Conservation (phyloP, 495 filamentous ascomycete genomes). For the Penicillium longicatenatum region DNA sequence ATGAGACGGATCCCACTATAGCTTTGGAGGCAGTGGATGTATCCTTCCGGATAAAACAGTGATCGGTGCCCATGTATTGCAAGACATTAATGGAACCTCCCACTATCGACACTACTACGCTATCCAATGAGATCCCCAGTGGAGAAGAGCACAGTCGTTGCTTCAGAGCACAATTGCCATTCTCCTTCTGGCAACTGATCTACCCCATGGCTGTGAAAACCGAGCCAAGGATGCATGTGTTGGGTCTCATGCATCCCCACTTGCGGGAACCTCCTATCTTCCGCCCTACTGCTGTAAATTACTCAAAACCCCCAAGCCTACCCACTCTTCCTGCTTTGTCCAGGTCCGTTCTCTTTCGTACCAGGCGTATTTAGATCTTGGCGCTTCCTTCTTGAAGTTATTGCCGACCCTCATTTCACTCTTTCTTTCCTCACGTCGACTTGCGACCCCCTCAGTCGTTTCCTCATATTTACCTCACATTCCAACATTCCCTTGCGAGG, state of each 20-base stretch:
- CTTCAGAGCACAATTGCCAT: neutral
- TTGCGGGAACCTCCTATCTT: constrained; percentile 16
- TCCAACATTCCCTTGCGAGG: constrained; percentile 13
- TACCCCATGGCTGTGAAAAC: neutral
- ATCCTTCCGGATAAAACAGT: neutral
- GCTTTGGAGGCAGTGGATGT: neutral
- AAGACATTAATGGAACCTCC: too few species aligned
- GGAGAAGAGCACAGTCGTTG: too few species aligned
- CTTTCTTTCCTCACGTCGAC: constrained; percentile 10
- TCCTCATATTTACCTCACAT: neutral
- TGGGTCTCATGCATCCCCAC: constrained; percentile 7
- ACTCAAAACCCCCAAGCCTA: constrained; percentile 20
- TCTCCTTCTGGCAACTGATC: constrained; percentile 1
- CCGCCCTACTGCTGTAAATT: constrained; percentile 13
- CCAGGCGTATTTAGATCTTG: constrained; percentile 11
- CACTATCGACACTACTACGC: too few species aligned
- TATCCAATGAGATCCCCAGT: too few species aligned
- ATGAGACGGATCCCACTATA: neutral
- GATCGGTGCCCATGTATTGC: too few species aligned
- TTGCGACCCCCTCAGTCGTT: constrained; percentile 1
- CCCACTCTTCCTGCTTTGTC: constrained; percentile 9
- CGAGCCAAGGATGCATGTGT: constrained; percentile 1
- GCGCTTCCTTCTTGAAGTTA: constrained; percentile 9
- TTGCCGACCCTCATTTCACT: neutral
- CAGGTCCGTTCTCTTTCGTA: constrained; percentile 10